These are phyloP conservation scores for Colletotrichum godetiae DNA, from an alignment of 2,329 filamentous ascomycete genomes.

Conservation along the genomic window DNA sequence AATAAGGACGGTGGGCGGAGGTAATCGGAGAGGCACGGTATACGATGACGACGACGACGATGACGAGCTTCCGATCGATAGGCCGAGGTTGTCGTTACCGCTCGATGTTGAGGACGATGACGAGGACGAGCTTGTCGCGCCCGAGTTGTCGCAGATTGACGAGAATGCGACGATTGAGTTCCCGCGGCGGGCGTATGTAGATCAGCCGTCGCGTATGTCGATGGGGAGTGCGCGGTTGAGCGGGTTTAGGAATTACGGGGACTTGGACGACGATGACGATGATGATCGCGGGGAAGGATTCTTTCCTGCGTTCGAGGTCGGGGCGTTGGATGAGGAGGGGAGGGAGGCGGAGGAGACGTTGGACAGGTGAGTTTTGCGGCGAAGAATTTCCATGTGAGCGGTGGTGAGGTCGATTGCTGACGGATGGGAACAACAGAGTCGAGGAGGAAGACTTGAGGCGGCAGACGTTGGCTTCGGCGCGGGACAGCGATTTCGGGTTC, in stretches of 20 bases:
- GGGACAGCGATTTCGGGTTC: slow-evolving; percentile 63
- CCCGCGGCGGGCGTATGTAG: slow-evolving; percentile 62
- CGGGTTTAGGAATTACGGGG: slow-evolving; percentile 56
- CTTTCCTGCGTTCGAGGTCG: slow-evolving; percentile 51
- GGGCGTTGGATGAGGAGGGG: slow-evolving; percentile 42
- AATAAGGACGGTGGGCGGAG: slow-evolving; percentile 40
- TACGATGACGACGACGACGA: slow-evolving; percentile 52
- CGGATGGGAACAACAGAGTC: slow-evolving; percentile 36
- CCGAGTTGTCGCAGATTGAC: slow-evolving; percentile 65
- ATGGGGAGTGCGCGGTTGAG: slow-evolving; percentile 65
- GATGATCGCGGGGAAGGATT: slow-evolving; percentile 60
- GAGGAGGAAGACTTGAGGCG: slow-evolving; percentile 55
- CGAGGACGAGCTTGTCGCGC: slow-evolving; percentile 64
- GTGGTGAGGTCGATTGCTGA: slow-evolving; percentile 32
- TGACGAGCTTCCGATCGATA: slow-evolving; percentile 60
- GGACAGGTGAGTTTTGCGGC: neutral
- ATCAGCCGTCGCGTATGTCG: slow-evolving; percentile 59
- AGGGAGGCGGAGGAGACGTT: slow-evolving; percentile 50
- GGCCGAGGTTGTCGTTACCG: slow-evolving; percentile 67
- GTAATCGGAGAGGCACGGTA: slow-evolving; percentile 35
- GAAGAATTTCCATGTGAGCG: neutral
- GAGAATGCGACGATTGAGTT: slow-evolving; percentile 69
- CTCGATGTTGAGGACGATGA: slow-evolving; percentile 55
- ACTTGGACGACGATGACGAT: slow-evolving; percentile 55
- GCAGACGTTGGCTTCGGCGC: slow-evolving; percentile 48